A percentile compares a stretch with the other conserved stretches of the same genome.
Conservation (phyloP, 1,139 yeast genomes). For the Yamadazyma sp. region DNA sequence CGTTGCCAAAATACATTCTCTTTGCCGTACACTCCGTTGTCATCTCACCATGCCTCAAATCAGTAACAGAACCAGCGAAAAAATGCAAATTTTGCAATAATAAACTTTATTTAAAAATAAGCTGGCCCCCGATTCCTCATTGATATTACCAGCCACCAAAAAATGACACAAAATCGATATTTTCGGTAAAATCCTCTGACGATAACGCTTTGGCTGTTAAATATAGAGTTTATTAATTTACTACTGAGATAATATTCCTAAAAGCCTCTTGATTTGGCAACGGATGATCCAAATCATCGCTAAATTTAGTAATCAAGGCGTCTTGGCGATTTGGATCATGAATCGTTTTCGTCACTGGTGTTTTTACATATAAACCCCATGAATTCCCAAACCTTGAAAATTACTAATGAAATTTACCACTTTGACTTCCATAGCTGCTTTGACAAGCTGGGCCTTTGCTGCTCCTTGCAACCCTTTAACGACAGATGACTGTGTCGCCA, state of each 20-base stretch:
- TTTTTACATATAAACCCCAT: too few relatives aligned
- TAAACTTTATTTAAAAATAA: background rate
- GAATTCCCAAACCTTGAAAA: too few relatives aligned
- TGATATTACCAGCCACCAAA: slow-evolving; percentile 5
- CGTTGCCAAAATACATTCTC: too few relatives aligned
- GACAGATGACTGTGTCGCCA: slow-evolving; percentile 32
- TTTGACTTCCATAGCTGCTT: slow-evolving; percentile 9
- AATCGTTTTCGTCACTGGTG: too few relatives aligned
- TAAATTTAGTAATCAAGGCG: too few relatives aligned
- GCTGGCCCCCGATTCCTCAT: slow-evolving; percentile 2
- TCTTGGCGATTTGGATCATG: too few relatives aligned
- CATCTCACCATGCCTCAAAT: background rate
- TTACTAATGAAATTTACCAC: slow-evolving; percentile 12
- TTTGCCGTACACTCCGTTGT: too few relatives aligned
- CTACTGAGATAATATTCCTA: background rate
- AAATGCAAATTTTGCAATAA: background rate
- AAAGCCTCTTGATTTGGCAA: slow-evolving; percentile 6
- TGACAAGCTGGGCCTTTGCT: slow-evolving; percentile 9
- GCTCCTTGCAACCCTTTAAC: slow-evolving; percentile 34
- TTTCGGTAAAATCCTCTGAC: background rate
- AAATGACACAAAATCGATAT: slow-evolving; percentile 4
- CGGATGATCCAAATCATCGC: background rate
- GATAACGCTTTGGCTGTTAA: slow-evolving; percentile 1
- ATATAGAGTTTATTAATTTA: background rate
- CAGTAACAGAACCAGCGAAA: background rate